These are phyloP conservation scores for Colletotrichum kahawae DNA, from an alignment of 2,329 filamentous ascomycete genomes.

Conservation along the genomic window DNA sequence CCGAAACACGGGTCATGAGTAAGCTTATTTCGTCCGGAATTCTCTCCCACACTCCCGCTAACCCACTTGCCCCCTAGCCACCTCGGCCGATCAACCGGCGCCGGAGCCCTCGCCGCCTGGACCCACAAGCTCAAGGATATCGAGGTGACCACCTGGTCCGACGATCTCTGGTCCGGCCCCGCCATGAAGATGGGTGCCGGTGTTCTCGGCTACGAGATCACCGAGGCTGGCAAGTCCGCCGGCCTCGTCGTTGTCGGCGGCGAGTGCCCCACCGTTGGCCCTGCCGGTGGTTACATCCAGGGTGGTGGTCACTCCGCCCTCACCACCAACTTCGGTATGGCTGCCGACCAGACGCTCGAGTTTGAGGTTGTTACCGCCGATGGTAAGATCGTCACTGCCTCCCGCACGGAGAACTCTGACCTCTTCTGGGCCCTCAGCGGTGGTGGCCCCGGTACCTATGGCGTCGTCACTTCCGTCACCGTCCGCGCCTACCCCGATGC, in stretches of 20 bases:
- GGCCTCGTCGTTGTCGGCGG: slow-evolving; percentile 47
- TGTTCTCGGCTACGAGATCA: slow-evolving; percentile 51
- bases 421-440: slow-evolving; percentile 69
- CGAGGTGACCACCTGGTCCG: slow-evolving; percentile 42
- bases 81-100: slow-evolving; percentile 41
- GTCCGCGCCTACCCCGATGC: slow-evolving; percentile 52
- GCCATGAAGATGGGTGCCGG: slow-evolving; percentile 60
- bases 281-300: slow-evolving; percentile 64
- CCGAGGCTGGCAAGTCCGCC: slow-evolving; percentile 7
- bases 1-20: slow-evolving; percentile 37
- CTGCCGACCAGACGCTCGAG: slow-evolving; percentile 62
- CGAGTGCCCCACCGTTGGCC: slow-evolving; percentile 58
- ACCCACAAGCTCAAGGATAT: slow-evolving; percentile 46
- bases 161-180: slow-evolving; percentile 49
- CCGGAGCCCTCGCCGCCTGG: slow-evolving; percentile 43
- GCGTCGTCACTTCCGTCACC: slow-evolving; percentile 60
- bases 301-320: slow-evolving; percentile 65
- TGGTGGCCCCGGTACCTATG: slow-evolving; percentile 65
- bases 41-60: slow-evolving; percentile 13
- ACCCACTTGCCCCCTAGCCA: slow-evolving; percentile 32
- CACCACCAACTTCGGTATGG: slow-evolving; percentile 59
- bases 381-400: slow-evolving; percentile 54
- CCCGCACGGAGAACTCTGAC: slow-evolving; percentile 52
- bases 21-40: slow-evolving; percentile 23
- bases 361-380: slow-evolving; percentile 59